Evolutionary conservation across 495 filamentous ascomycete species (phyloP), one percentile per base, ranked within the genome.

Genomic region (Aspergillus biplanus): DNA sequence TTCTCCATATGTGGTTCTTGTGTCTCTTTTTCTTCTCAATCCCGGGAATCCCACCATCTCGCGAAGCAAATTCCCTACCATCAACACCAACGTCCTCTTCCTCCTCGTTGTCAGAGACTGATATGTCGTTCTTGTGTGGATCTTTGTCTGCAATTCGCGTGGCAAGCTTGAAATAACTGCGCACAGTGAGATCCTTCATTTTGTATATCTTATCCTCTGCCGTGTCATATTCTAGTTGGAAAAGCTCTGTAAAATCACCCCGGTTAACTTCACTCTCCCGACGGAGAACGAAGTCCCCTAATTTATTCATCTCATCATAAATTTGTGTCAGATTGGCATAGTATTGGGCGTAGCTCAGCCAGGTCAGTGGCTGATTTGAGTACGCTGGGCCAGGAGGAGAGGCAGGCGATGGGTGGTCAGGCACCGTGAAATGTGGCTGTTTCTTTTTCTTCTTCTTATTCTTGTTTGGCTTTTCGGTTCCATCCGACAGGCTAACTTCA

Each of bases 351-450:
- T 90, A 97, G 9, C 89, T 82, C 3, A 90, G 80, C 63, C 90
- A 78, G 0, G 90, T 89, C 31, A 97, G 79, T 0, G 91, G 76
- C 71, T 99, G 96, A 33, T 90, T 87, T 4, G 89, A 94, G 74
- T 99, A 98, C 4, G 92, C 96, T 0, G 95, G 95, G 2, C 95
- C 95, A 0, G 95, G 96, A 9, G 87, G 87, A 31, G 89, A 71
- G 5, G 85, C 82, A 66, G 87, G 85, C 1, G 92, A 87, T 11
- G 95, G 95, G 1, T 87, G 83, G 7, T 84, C 71, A 0, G 95
- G 95, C 4, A 93, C 71, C 52, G 78, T 78, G 65, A 94, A 83
- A 6, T 85, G 69, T 7, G 87, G 87, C 56, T 83, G 75, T 67
- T 88, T 86, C 11, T 84, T 80, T 52, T 85, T 80, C 52, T 77